phyloP scores from a whole-genome alignment of 2,329 filamentous ascomycete species.

The Stemphylium beticola region DNA sequence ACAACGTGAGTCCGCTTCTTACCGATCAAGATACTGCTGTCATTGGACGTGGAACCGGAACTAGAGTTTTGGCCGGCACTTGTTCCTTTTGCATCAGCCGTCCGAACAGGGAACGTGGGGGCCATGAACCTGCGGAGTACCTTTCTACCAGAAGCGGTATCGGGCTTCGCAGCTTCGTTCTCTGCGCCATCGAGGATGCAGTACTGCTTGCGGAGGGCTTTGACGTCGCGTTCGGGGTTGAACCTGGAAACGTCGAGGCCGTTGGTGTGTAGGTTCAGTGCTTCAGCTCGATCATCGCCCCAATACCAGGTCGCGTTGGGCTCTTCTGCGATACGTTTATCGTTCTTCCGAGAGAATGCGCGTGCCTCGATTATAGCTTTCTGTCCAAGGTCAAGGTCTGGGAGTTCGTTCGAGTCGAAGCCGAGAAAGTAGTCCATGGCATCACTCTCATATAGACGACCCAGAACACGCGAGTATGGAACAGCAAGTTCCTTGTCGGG shows the following conservation, averaged over 20 bases:
- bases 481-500: slow-evolving; percentile 52
- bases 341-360: slow-evolving; percentile 53
- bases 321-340: slow-evolving; percentile 54
- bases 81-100: not conserved
- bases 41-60: not conserved
- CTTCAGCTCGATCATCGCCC: slow-evolving; percentile 62
- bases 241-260: slow-evolving; percentile 58
- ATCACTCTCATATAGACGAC: slow-evolving; percentile 60
- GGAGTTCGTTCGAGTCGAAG: slow-evolving; percentile 6
- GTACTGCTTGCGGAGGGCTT: slow-evolving; percentile 56
- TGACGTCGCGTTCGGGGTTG: slow-evolving; percentile 54
- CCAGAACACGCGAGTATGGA: slow-evolving; percentile 60
- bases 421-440: slow-evolving; percentile 57
- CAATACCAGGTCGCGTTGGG: slow-evolving; percentile 60
- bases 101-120: slow-evolving; percentile 11
- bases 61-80: not conserved
- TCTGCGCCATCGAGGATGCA: slow-evolving; percentile 51
- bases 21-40: not conserved
- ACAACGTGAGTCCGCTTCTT: slow-evolving; percentile 21
- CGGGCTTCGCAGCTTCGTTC: slow-evolving; percentile 1
- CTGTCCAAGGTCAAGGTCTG: slow-evolving; percentile 53
- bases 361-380: slow-evolving; percentile 55
- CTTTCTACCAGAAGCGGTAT: not conserved
- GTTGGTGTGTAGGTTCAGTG: slow-evolving; percentile 62
- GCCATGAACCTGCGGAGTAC: slow-evolving; percentile 30